Percentiles rank a stretch among this genome's conserved stretches.
phyloP scores from a whole-genome alignment of 2,329 filamentous ascomycete species.

The Cordyceps cateniannulata region DNA sequence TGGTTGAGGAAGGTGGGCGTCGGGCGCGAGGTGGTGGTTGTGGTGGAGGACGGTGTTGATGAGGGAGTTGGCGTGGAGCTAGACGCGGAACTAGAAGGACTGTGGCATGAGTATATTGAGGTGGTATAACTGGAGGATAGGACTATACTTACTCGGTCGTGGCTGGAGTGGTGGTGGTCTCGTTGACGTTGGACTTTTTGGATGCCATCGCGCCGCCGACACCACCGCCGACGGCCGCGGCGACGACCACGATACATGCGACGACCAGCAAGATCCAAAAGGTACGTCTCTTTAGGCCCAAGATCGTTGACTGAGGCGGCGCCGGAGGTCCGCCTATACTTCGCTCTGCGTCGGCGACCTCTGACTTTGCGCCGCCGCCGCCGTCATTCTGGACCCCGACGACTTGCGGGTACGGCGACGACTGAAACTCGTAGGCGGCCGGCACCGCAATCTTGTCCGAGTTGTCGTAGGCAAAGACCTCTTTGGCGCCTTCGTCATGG shows the following conservation, averaged over 20 bases:
- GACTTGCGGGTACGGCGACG: not conserved
- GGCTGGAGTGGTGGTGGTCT: not conserved
- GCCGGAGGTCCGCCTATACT: no score
- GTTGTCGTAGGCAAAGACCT: not conserved
- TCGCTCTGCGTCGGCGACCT: no score
- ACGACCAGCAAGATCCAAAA: constrained; percentile 8
- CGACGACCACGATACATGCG: constrained; percentile 1
- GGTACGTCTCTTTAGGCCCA: not conserved
- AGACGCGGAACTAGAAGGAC: not conserved
- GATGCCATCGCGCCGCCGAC: constrained; percentile 3
- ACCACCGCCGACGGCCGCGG: constrained; percentile 10
- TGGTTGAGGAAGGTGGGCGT: constrained; percentile 19
- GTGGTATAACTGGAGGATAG: no score
- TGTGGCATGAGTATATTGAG: no score
- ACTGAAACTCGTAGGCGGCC: not conserved
- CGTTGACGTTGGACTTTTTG: not conserved
- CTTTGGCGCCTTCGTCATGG: not conserved
- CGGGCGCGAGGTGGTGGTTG: not conserved
- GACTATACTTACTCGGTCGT: not conserved
- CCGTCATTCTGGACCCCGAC: not conserved
- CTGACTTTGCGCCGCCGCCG: not conserved
- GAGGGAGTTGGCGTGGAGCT: not conserved
- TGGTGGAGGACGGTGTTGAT: not conserved
- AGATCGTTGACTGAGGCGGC: not conserved
- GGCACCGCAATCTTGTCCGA: not conserved